Evolutionary conservation across 192 early-diverging fungal species (phyloP).

Genomic region (Linnemannia hyalina): DNA sequence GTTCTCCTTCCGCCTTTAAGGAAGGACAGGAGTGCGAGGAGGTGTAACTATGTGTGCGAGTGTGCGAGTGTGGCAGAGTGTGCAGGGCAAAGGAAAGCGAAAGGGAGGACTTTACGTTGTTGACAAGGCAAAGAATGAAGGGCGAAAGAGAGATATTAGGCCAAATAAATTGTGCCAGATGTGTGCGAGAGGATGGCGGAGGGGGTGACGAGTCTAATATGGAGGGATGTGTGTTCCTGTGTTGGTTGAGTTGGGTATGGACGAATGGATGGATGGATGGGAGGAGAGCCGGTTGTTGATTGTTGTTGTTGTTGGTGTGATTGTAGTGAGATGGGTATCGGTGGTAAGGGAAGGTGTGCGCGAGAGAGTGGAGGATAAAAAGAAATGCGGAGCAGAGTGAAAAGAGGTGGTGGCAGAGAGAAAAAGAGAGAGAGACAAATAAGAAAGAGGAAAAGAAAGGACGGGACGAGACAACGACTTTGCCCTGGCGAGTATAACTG

Average conservation of each 20-base stretch:
- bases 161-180: background rate
- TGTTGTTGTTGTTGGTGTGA: too few species aligned
- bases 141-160: too few species aligned
- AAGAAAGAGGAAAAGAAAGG: conserved; percentile 36
- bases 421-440: conserved; percentile 31
- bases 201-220: background rate
- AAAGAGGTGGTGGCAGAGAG: conserved; percentile 2
- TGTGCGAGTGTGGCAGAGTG: background rate
- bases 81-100: background rate
- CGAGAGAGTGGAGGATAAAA: background rate
- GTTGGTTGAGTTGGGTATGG: background rate
- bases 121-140: background rate
- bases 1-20: background rate
- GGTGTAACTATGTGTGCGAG: background rate
- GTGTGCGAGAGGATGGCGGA: background rate
- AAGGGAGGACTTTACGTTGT: conserved; percentile 1
- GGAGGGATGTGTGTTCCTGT: background rate
- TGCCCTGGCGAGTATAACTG: conserved; percentile 9
- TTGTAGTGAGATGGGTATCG: too few species aligned
- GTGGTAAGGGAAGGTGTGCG: too few species aligned
- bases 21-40: background rate
- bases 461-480: conserved; percentile 29
- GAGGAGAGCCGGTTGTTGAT: too few species aligned
- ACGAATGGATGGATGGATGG: background rate
- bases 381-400: background rate